Percentiles rank a stretch among this genome's conserved stretches.
phyloP scores from a whole-genome alignment of 495 filamentous ascomycete species.

The Oidiodendron maius region DNA sequence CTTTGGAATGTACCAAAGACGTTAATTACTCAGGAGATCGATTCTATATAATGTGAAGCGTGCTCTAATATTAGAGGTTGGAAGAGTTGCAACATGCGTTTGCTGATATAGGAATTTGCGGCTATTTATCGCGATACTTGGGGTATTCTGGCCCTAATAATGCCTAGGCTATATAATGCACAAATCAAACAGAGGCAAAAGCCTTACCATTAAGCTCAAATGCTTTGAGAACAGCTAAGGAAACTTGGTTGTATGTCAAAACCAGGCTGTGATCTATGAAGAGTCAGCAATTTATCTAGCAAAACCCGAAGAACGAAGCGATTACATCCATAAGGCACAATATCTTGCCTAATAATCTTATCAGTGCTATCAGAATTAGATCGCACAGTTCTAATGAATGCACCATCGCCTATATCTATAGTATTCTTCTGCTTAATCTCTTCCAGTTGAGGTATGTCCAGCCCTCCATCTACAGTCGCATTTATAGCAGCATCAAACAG shows the following conservation, averaged over 20 bases:
- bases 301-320: too few species aligned
- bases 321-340: slow-evolving; percentile 53
- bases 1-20: too few species aligned
- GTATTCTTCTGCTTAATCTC: slow-evolving; percentile 35
- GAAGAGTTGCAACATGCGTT: too few species aligned
- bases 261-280: slow-evolving; percentile 51
- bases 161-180: too few species aligned
- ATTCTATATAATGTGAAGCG: too few species aligned
- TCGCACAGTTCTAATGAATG: slow-evolving; percentile 36
- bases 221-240: slow-evolving; percentile 57
- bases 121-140: too few species aligned
- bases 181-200: too few species aligned
- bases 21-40: too few species aligned
- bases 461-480: slow-evolving; percentile 38
- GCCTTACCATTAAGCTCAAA: slow-evolving; percentile 43
- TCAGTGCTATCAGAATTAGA: slow-evolving; percentile 25
- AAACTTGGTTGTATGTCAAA: slow-evolving; percentile 45
- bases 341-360: slow-evolving; percentile 43
- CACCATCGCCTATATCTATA: slow-evolving; percentile 30
- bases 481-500: slow-evolving; percentile 48
- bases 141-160: too few species aligned
- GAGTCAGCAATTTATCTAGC: slow-evolving; percentile 12
- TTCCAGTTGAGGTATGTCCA: slow-evolving; percentile 26
- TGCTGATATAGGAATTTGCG: too few species aligned
- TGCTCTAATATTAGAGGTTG: too few species aligned